phyloP scores from a whole-genome alignment of 2,329 filamentous ascomycete genomes.

The Sclerotinia subarctica region DNA sequence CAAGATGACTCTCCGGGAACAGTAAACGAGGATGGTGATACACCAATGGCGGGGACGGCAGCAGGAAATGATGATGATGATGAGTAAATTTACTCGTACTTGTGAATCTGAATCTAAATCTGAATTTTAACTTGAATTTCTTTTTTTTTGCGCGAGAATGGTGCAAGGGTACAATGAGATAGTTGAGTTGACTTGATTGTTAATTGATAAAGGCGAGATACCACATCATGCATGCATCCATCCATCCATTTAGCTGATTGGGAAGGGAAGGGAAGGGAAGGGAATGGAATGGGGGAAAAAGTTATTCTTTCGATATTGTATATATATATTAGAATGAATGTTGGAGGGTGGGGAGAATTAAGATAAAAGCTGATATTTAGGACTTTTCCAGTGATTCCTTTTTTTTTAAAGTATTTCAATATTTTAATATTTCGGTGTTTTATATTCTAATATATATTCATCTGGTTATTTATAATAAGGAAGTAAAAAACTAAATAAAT shows the following conservation, averaged over 20 bases:
- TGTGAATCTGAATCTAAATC: neutral
- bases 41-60: slow-evolving; percentile 35
- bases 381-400: no score
- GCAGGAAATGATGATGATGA: slow-evolving; percentile 26
- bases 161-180: neutral
- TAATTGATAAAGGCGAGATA: slow-evolving; percentile 6
- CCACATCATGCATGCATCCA: neutral
- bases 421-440: no score
- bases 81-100: neutral
- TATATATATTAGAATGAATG: neutral
- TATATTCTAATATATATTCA: no score
- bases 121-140: neutral
- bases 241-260: neutral
- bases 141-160: neutral
- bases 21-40: slow-evolving; percentile 34
- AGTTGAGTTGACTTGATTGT: neutral
- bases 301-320: neutral
- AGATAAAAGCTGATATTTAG: neutral
- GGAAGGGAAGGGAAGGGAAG: neutral
- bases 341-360: neutral
- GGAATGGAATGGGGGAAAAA: neutral
- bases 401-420: no score
- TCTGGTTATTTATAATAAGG: no score
- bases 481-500: no score
- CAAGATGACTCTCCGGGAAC: slow-evolving; percentile 32